These are phyloP conservation scores for Plantago major DNA, from an alignment of 257 asterid species.

Conservation along the genomic window DNA sequence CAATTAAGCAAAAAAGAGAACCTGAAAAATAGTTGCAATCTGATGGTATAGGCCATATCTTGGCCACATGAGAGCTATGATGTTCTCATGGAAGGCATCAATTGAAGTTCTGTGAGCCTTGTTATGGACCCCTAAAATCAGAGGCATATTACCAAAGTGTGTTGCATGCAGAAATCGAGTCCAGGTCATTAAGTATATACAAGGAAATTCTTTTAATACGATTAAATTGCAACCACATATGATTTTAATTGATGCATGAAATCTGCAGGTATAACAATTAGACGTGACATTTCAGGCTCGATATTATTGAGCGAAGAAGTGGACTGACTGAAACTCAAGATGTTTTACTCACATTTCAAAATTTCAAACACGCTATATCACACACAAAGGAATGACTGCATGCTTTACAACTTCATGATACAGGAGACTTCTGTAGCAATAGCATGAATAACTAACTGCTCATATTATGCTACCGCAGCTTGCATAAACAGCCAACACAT, in stretches of 20 bases:
- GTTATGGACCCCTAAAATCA: too few species aligned
- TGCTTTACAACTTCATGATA: too few species aligned
- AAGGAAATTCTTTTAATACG: not conserved
- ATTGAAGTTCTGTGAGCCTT: not conserved
- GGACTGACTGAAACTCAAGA: too few species aligned
- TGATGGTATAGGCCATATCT: not conserved
- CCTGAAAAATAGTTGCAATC: slow-evolving; percentile 20
- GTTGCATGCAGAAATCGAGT: too few species aligned
- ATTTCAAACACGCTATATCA: too few species aligned
- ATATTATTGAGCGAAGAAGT: too few species aligned
- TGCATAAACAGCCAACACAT: slow-evolving; percentile 14
- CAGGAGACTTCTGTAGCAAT: too few species aligned
- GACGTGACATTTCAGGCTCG: too few species aligned
- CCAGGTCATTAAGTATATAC: too few species aligned
- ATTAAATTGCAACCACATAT: not conserved
- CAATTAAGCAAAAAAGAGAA: slow-evolving; percentile 15
- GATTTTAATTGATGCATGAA: not conserved
- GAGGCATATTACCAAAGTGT: too few species aligned
- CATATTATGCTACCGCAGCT: not conserved
- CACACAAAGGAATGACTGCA: too few species aligned
- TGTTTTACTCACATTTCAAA: too few species aligned
- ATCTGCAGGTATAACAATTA: not conserved
- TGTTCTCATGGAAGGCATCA: not conserved
- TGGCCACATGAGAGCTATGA: not conserved
- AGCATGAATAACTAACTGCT: not conserved